Evolutionary conservation across 2,329 filamentous ascomycete genomes (phyloP), one percentile per base, ranked within the genome.

Genomic region (Ophiostoma montium): DNA sequence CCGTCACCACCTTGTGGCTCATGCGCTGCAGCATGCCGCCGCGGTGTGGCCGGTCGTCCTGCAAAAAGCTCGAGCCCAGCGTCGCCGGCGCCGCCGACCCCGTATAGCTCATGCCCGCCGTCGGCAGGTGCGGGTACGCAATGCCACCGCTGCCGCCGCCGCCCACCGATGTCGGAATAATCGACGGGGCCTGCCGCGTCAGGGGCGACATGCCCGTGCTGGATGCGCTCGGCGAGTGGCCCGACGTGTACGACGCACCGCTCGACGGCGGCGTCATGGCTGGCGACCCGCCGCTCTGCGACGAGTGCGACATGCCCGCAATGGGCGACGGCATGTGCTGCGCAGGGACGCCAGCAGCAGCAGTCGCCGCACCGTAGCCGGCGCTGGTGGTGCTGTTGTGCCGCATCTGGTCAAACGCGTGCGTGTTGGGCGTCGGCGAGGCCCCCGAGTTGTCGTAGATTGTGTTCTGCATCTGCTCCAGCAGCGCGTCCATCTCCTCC

Each of bases 391-490:
- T 60, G 33, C 46, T 54, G 59, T 75, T 69, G 59, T 74, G 69
- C 55, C 78, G 76, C 65, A 76, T 31, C 42, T 31, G 71, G 56
- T 72, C 73, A 49, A 75, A 69, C 33, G 60, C 62, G 59, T 87
- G 82, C 54, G 88, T 79, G 58, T 85, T 84, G 51, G 94, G 77
- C 51, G 86, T 84, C 2, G 86, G 86, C 31, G 87, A 82, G 46
- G 88, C 82, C 58, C 81, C 86, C 49, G 88, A 82, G 63, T 83
- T 94, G 68, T 96, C 92, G 62, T 96, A 96, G 45, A 96, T 87
- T 42, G 90, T 95, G 55, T 84, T 82, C 67, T 95, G 89, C 74
- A 96, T 90, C 67, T 95, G 87, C 67, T 95, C 88, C 49, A 98
- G 77, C 64, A 96, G 86, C 61, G 88, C 84, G 64, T 96, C 92